phyloP scores from a whole-genome alignment of 23 red algal genomes.

The Gracilaria gracilis region DNA sequence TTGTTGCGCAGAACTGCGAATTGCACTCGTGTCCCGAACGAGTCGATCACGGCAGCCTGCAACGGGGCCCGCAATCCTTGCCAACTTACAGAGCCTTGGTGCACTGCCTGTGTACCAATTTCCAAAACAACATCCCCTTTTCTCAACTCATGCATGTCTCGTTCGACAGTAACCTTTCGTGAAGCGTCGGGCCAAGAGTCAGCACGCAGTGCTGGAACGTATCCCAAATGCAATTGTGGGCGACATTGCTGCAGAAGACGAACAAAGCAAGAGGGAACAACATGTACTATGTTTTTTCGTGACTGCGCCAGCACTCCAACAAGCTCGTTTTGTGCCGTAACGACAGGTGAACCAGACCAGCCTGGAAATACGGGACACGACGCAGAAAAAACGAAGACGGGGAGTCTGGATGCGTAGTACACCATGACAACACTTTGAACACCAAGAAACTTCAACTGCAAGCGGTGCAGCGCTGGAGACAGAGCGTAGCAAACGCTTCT shows the following conservation, averaged over 20 bases:
- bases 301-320: conserved; percentile 10
- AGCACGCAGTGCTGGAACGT: not conserved
- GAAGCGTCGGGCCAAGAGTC: not conserved
- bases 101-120: not conserved
- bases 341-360: conserved; percentile 28
- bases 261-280: conserved; percentile 20
- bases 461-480: not conserved
- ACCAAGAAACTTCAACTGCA: conserved; percentile 3
- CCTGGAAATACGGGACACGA: not conserved
- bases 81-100: conserved; percentile 7
- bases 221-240: not conserved
- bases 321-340: not conserved
- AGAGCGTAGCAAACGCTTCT: conserved; percentile 14
- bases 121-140: conserved; percentile 15
- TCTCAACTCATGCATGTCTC: not conserved
- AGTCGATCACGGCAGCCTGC: conserved; percentile 15
- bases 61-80: conserved; percentile 12
- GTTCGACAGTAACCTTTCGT: not conserved
- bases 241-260: not conserved
- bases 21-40: not conserved
- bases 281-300: not conserved
- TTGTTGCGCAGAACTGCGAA: not conserved
- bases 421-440: not conserved
- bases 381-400: not conserved
- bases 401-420: not conserved